Evolutionary conservation across 1,284 basidiomycete genomes (phyloP), one percentile per base, ranked within the genome.

Genomic region (Sanghuangporus weigelae): DNA sequence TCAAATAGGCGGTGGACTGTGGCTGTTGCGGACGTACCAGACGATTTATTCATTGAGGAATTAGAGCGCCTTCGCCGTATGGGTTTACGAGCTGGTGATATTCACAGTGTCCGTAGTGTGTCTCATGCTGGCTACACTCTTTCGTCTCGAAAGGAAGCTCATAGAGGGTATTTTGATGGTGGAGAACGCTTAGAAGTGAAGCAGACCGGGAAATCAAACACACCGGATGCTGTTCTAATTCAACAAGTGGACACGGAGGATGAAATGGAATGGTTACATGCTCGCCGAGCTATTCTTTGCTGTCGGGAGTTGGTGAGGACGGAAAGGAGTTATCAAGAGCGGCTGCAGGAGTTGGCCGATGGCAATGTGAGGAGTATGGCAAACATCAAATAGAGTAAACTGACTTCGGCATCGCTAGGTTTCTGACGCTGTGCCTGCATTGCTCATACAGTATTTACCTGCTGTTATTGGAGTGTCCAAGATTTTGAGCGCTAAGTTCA

Each of bases 221-320:
- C 44, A 62, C 46, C 58, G 19, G 57, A 39, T 16, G 40, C 57
- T 42, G 46, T 56, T 23, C 23, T 53, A 49, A 51, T 60, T 58
- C 50, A 55, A 40, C 63, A 44, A 35, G 49, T 42, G 31, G 58
- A 35, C 46, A 50, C 39, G 40, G 67, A 67, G 26, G 69, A 70
- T 11, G 69, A 76, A 55, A 72, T 74, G 57, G 73, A 78, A 12
- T 87, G 86, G 86, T 76, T 78, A 62, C 76, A 76, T 19, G 84
- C 84, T 2, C 78, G 83, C 44, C 81, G 81, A 31, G 82, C 84
- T 0, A 74, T 89, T 54, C 75, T 89, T n/a, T 78, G 79, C 69
- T 78, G 82, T 57, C 75, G 82, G 44, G 87, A 90, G 73, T 78
- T 90, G 55, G 77, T 90, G 31, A 78, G 82, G 50, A 89, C 87